Evolutionary conservation across 2,329 filamentous ascomycete species (phyloP), one percentile per base, ranked within the genome.

Genomic region (Trichoderma sp.): DNA sequence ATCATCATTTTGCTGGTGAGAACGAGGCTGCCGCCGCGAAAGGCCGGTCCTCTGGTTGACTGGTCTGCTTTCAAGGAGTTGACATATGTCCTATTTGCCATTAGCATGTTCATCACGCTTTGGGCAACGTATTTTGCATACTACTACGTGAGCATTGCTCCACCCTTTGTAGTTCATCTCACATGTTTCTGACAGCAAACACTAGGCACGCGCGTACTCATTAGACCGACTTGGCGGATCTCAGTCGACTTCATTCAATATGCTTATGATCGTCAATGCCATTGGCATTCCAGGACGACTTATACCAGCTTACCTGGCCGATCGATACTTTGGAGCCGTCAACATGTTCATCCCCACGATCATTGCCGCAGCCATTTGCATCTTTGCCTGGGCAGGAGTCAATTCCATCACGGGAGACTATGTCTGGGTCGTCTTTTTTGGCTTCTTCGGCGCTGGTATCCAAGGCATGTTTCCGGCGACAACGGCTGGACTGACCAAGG

Each of bases 391-490:
- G 88, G 81, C 84, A 0, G 83, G 82, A 0, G 84, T 90, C 0
- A 65, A 71, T 5, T 72, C 70, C 5, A 70, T 78, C 0, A 63
- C 72, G 0, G 75, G 71, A 1, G 72, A 72, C 25, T 91, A 90
- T 72, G 82, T 80, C 1, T 92, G 90, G 83, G 80, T 86, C 0
- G 79, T 83, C 0, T 81, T 89, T 67, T 91, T 90, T 73, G 91
- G 91, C 1, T 80, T 91, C 57, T 84, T 84, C 2, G 87, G 84
- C 0, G 89, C 88, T 0, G 87, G 83, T 0, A 85, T 92, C 56
- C 89, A 92, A 76, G 84, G 84, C 7, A 74, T 92, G 12, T 91
- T 92, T 72, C 89, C 90, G 0, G 87, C 89, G 0, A 75, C 76
- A 6, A 70, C 76, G 13, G 76, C 76, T 1, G 72, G 84, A 29